Conservation (phyloP, 1,284 basidiomycete genomes). For the Agroathelia rolfsii region DNA sequence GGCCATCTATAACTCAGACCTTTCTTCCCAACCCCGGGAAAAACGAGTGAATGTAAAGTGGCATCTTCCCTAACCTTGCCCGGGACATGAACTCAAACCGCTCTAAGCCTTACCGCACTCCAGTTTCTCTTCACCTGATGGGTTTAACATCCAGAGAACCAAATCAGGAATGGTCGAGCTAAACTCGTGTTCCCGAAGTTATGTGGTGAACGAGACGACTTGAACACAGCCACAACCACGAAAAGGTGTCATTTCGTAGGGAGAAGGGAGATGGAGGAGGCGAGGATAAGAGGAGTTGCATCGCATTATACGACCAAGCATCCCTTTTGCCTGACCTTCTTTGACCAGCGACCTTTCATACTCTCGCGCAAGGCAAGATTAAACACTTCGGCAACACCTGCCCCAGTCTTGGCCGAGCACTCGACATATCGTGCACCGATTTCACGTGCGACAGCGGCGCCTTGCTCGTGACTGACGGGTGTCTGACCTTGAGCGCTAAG, state of each 20-base stretch:
- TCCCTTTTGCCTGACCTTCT: conserved; percentile 30
- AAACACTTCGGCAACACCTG: conserved; percentile 89
- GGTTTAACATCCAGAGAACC: too few relatives aligned
- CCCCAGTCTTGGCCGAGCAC: conserved; percentile 83
- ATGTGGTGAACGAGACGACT: conserved; percentile 3
- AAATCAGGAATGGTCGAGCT: too few relatives aligned
- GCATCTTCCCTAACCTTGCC: too few relatives aligned
- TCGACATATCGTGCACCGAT: conserved; percentile 87
- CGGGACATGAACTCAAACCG: too few relatives aligned
- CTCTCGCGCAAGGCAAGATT: conserved; percentile 82
- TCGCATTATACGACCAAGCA: conserved; percentile 46
- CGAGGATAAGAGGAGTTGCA: conserved; percentile 6
- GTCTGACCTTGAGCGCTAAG: conserved; percentile 72
- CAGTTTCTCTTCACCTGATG: too few relatives aligned
- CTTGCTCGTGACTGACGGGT: conserved; percentile 74
- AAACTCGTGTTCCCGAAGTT: too few relatives aligned
- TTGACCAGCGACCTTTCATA: conserved; percentile 43
- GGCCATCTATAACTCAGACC: too few relatives aligned
- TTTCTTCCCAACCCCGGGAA: too few relatives aligned
- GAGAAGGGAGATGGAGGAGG: conserved; percentile 12
- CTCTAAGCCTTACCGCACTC: too few relatives aligned
- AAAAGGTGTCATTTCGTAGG: conserved; percentile 4
- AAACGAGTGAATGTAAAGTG: too few relatives aligned
- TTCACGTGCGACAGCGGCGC: conserved; percentile 81
- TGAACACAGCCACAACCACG: background rate